Evolutionary conservation across 192 early-diverging fungal species (phyloP).

Genomic region (Lobosporangium transversale): DNA sequence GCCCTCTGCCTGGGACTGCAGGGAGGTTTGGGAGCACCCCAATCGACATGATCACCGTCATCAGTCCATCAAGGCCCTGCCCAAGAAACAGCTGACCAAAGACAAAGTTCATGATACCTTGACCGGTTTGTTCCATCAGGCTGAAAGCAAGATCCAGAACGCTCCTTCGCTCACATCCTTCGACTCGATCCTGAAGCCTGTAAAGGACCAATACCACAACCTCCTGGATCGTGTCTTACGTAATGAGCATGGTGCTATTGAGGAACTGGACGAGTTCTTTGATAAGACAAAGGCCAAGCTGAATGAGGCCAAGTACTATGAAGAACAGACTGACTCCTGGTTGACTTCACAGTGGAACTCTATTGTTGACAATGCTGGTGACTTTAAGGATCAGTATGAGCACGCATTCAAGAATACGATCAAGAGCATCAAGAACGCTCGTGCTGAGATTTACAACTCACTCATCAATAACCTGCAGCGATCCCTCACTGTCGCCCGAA

Average conservation of each 20-base stretch:
- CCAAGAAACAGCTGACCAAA: constrained; percentile 34
- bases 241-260: constrained; percentile 14
- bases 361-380: constrained; percentile 32
- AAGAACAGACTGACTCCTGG: constrained; percentile 49
- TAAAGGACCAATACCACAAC: constrained; percentile 20
- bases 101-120: constrained; percentile 35
- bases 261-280: constrained; percentile 22
- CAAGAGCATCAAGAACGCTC: constrained; percentile 27
- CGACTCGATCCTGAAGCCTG: constrained; percentile 26
- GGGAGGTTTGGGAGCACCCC: constrained; percentile 50
- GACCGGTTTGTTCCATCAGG: constrained; percentile 17
- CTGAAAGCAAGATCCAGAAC: constrained; percentile 18
- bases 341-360: constrained; percentile 44
- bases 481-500: constrained; percentile 12
- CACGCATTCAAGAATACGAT: constrained; percentile 33
- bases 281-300: constrained; percentile 42
- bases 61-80: constrained; percentile 22
- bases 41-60: constrained; percentile 25
- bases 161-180: constrained; percentile 29
- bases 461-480: constrained; percentile 33
- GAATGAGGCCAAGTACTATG: constrained; percentile 48
- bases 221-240: constrained; percentile 16
- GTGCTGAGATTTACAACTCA: constrained; percentile 33
- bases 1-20: constrained; percentile 34
- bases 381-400: constrained; percentile 36